Conservation (phyloP, 2,329 filamentous ascomycete species). For the Alternaria sp. region DNA sequence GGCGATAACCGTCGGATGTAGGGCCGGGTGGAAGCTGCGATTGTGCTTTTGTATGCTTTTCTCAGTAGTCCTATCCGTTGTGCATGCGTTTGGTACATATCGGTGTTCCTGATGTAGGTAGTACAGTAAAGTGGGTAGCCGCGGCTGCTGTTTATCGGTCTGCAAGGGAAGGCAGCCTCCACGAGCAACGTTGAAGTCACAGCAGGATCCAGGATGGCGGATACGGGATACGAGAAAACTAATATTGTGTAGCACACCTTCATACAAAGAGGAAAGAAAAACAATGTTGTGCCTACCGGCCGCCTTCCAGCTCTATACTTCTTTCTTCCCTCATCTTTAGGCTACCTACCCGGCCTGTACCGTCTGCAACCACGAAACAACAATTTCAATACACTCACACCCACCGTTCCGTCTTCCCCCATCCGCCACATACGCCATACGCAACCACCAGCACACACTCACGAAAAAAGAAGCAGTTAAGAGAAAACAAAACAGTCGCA, state of each 20-base stretch:
- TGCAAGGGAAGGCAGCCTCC: background rate
- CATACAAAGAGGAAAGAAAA: background rate
- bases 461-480: background rate
- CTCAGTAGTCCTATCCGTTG: background rate
- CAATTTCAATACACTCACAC: background rate
- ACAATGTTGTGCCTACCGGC: background rate
- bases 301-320: background rate
- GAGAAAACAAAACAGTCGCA: background rate
- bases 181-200: background rate
- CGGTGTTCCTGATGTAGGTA: background rate
- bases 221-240: background rate
- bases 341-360: background rate
- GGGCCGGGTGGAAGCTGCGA: background rate
- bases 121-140: background rate
- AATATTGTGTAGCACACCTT: background rate
- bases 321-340: background rate
- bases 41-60: background rate
- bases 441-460: background rate
- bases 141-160: background rate
- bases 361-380: background rate
- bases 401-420: background rate
- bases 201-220: background rate
- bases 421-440: background rate
- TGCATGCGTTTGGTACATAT: background rate
- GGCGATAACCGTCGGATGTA: background rate